phyloP scores from a whole-genome alignment of 352 stramenopile genomes.

The Pseudoperonospora humuli region DNA sequence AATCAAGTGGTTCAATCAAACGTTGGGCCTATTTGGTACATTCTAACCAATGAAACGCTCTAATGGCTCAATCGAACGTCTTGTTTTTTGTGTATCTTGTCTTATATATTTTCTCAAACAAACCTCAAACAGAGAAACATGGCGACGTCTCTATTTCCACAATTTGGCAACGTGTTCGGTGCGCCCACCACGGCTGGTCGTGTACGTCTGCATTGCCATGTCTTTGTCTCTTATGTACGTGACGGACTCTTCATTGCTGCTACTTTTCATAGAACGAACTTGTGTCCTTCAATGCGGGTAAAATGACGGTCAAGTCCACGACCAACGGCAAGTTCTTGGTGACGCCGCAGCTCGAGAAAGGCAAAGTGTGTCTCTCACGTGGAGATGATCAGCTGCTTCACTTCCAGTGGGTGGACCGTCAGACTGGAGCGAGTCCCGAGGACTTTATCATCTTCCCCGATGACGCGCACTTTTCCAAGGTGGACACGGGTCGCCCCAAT shows the following conservation, averaged over 20 bases:
- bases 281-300: slow-evolving; percentile 89
- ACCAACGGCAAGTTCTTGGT: slow-evolving; percentile 85
- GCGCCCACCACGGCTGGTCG: slow-evolving; percentile 42
- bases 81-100: neutral
- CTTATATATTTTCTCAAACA: neutral
- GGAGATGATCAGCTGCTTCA: slow-evolving; percentile 87
- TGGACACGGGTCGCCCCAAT: slow-evolving; percentile 74
- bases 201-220: slow-evolving; percentile 22
- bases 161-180: slow-evolving; percentile 78
- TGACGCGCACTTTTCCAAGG: slow-evolving; percentile 82
- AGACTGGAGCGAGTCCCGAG: slow-evolving; percentile 75
- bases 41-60: slow-evolving; percentile 4
- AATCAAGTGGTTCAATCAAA: neutral
- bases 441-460: slow-evolving; percentile 92
- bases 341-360: slow-evolving; percentile 86
- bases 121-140: slow-evolving; percentile 1
- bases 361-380: slow-evolving; percentile 80
- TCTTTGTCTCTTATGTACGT: neutral
- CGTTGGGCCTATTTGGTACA: neutral
- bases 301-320: slow-evolving; percentile 72
- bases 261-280: slow-evolving; percentile 51
- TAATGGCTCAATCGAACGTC: no score
- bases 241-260: neutral
- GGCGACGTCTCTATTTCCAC: slow-evolving; percentile 70
- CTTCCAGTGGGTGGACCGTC: slow-evolving; percentile 90